A percentile compares a stretch with the other conserved stretches of the same genome.
Conservation (phyloP, 139 green algal genomes). For the Closterium sp. region DNA sequence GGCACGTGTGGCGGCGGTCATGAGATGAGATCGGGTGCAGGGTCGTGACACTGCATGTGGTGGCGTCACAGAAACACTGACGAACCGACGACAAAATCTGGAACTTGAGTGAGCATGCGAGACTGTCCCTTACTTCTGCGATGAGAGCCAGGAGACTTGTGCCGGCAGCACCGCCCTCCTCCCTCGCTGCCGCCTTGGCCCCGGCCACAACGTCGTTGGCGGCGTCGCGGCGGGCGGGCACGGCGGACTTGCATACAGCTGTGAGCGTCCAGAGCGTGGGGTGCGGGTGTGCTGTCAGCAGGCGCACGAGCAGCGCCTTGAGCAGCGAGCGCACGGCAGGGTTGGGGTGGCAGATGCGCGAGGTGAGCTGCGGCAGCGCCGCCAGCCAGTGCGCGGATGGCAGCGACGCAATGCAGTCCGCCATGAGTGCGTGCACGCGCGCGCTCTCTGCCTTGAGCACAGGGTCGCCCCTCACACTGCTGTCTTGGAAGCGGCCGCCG, state of each 20-base stretch:
- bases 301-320: constrained; percentile 57
- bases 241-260: constrained; percentile 68
- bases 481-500: constrained; percentile 49
- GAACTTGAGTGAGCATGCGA: too few species aligned
- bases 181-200: background rate
- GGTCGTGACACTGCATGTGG: background rate
- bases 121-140: background rate
- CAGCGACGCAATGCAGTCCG: constrained; percentile 54
- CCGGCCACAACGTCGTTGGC: background rate
- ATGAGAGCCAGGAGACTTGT: background rate
- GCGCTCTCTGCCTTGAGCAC: constrained; percentile 1
- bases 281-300: constrained; percentile 58
- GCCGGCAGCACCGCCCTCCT: background rate
- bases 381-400: constrained; percentile 79
- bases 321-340: constrained; percentile 64
- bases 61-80: background rate
- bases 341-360: constrained; percentile 80
- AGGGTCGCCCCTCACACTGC: background rate
- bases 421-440: constrained; percentile 27
- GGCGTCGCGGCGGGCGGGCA: constrained; percentile 41
- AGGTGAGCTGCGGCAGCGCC: constrained; percentile 88
- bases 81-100: too few species aligned
- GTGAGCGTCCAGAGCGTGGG: constrained; percentile 82
- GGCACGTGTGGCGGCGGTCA: background rate
- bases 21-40: too few species aligned